A percentile compares a stretch with the other conserved stretches of the same genome.
phyloP scores from a whole-genome alignment of 805 yeast genomes.

The Wickerhamiella galacta region DNA sequence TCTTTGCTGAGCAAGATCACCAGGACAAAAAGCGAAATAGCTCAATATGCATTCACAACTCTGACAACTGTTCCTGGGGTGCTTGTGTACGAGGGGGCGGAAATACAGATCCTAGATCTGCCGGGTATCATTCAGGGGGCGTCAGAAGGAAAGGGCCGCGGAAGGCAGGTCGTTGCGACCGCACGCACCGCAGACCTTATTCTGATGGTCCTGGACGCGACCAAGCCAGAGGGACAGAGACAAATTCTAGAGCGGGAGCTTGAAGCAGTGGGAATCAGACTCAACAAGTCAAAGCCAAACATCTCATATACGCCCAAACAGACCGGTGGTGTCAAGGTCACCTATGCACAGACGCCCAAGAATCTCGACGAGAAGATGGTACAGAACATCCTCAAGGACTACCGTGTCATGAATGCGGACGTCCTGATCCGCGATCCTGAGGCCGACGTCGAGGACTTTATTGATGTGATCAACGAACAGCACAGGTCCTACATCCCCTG shows the following conservation, averaged over 20 bases:
- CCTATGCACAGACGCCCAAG: constrained; percentile 66
- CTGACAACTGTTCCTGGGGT: constrained; percentile 95
- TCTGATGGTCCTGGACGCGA: constrained; percentile 88
- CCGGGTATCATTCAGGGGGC: constrained; percentile 98
- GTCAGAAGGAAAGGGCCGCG: constrained; percentile 92
- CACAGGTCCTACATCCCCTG: constrained; percentile 84
- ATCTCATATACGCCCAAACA: constrained; percentile 62
- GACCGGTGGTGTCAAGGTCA: constrained; percentile 83
- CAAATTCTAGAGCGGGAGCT: constrained; percentile 73
- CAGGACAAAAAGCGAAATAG: constrained; percentile 86
- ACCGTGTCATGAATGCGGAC: constrained; percentile 84
- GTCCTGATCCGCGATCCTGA: constrained; percentile 78
- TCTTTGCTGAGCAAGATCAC: constrained; percentile 79
- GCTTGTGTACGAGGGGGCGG: constrained; percentile 87
- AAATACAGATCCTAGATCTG: constrained; percentile 88
- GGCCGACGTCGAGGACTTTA: constrained; percentile 81
- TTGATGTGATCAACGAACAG: constrained; percentile 75
- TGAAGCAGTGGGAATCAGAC: constrained; percentile 84
- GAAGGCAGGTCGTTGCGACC: constrained; percentile 90
- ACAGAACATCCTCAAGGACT: constrained; percentile 61
- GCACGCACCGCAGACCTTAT: constrained; percentile 89
- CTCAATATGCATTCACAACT: constrained; percentile 89
- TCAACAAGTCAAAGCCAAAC: constrained; percentile 69
- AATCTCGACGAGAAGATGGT: constrained; percentile 68
- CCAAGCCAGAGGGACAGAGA: constrained; percentile 82